Conservation (phyloP, 768 basidiomycete genomes). For the Amyloporia xantha region DNA sequence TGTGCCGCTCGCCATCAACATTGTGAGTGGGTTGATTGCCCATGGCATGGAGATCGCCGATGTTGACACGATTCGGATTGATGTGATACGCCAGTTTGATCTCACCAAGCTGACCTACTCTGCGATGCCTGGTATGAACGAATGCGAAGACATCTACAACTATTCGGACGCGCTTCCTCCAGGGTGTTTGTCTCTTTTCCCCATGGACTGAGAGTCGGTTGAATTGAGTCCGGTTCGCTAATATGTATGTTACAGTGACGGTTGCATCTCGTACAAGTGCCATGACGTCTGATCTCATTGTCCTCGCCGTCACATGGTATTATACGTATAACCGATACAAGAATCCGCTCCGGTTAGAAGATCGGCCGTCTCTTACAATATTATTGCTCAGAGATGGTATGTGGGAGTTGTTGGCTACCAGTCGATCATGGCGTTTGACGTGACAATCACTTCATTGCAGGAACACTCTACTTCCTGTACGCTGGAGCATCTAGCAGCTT, state of each 20-base stretch:
- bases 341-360: neutral
- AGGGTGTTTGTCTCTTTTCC: neutral
- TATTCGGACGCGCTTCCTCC: neutral
- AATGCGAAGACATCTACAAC: neutral
- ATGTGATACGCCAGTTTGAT: too few relatives aligned
- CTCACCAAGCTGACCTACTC: neutral
- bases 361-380: neutral
- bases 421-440: too few relatives aligned
- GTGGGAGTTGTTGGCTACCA: neutral
- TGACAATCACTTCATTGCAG: neutral
- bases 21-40: neutral
- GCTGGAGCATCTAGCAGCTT: neutral
- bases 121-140: neutral
- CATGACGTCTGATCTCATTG: conserved; percentile 1
- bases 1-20: neutral
- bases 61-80: neutral
- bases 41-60: neutral
- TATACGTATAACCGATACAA: neutral
- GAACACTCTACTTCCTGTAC: conserved; percentile 4
- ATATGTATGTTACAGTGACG: neutral
- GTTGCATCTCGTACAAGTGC: neutral
- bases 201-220: neutral
- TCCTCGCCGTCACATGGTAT: neutral
- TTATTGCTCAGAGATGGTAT: conserved; percentile 2
- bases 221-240: too few relatives aligned